Base-by-base conservation (phyloP, 805 yeast genomes). In the Debaryomyces prosopidis region DNA sequence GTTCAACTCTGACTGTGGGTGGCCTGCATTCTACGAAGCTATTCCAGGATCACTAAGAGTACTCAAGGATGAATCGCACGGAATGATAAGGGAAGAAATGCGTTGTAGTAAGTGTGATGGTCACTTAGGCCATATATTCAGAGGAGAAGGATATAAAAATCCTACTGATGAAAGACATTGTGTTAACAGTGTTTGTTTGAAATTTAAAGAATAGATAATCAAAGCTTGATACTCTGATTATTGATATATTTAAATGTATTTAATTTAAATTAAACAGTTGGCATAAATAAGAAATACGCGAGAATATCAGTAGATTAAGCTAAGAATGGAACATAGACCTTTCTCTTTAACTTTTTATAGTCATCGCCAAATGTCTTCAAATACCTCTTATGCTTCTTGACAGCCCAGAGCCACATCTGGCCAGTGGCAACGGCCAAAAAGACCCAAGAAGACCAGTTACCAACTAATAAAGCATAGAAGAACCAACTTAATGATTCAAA, bases 21-120 rank as follows among this genome's bases (percentile, higher is more conserved):
- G 99, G 99, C 99, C 99, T 1, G 91, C 97, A 0, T 94, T 94
- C 65, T 92, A 85, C 64, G 86, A 89, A 46, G 97, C 96, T 1
- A 71, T 88, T 33, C 95, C 96, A 0, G 91, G 90, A 0, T 76
- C 96, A 5, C 76, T 94, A 33, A 75, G 65, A 16, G 73, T 85
- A 10, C 66, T 77, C 47, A 75, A 71, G 15, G 99, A 94, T 63
- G 57, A 46, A 0, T 65, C 84, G 6, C 66, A 69, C 40, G 98
- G 98, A 0, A 90, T 86, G 94, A 73, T 70, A 11, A 76, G 99
- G 50, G 88, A 83, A 10, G 99, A 94, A 63, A 91, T 94, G 84
- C 75, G 85, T 50, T 94, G 99, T 62, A 71, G 84, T 10, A 75
- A 77, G 7, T 94, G 99, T 64, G 97, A 89, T 37, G 95, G 97